These are phyloP conservation scores for Leccinum huronense DNA, from an alignment of 1,284 basidiomycete species.

Conservation along the genomic window DNA sequence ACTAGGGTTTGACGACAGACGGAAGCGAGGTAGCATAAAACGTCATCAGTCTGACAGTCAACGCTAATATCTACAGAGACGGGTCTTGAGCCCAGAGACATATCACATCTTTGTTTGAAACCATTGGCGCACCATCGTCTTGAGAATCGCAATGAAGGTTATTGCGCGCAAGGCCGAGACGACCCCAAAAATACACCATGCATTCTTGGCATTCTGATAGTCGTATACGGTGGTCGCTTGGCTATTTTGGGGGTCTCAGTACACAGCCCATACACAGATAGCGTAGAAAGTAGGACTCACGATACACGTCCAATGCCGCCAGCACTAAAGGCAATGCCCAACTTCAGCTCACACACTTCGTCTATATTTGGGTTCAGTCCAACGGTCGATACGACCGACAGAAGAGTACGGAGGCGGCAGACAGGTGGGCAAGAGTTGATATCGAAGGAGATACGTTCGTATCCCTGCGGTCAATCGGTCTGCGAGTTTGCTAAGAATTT, in stretches of 20 bases:
- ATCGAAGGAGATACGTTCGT: conserved; percentile 26
- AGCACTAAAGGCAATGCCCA: conserved; percentile 40
- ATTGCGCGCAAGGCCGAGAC: conserved; percentile 70
- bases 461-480: conserved; percentile 29
- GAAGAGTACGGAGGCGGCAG: conserved; percentile 39
- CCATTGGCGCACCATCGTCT: conserved; percentile 54
- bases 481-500: conserved; percentile 5
- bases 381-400: conserved; percentile 52
- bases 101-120: conserved; percentile 5
- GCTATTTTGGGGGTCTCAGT: conserved; percentile 14
- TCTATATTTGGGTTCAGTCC: conserved; percentile 62
- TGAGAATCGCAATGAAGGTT: conserved; percentile 64
- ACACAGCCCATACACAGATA: background rate
- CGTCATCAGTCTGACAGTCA: conserved; percentile 61
- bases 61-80: conserved; percentile 56
- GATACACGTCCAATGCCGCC: conserved; percentile 49
- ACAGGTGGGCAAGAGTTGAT: conserved; percentile 22
- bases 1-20: conserved; percentile 54
- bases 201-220: conserved; percentile 37
- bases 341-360: conserved; percentile 53
- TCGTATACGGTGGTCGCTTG: conserved; percentile 47
- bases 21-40: conserved; percentile 76
- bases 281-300: conserved; percentile 36
- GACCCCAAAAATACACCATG: conserved; percentile 71
- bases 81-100: background rate